phyloP scores from a whole-genome alignment of 2,329 filamentous ascomycete species.

The Sordariomycetes sp. region DNA sequence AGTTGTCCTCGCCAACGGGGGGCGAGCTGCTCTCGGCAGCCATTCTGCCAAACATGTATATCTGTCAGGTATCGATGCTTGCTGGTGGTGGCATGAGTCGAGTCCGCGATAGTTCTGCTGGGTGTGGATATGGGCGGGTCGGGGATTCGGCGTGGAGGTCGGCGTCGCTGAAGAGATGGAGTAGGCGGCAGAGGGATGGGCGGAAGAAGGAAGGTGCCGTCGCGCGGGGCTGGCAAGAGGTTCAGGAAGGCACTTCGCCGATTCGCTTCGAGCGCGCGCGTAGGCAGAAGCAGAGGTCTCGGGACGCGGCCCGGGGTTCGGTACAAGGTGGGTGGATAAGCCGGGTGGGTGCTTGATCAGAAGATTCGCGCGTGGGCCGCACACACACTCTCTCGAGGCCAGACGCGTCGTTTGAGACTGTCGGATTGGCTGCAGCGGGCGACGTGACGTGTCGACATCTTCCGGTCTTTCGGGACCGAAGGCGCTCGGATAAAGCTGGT shows the following conservation, averaged over 20 bases:
- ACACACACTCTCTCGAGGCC: too few species aligned
- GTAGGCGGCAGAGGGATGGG: neutral
- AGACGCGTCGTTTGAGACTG: neutral
- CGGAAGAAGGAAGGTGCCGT: too few species aligned
- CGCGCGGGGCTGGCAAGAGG: too few species aligned
- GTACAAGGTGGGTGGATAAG: too few species aligned
- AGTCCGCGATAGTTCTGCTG: neutral
- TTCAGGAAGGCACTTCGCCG: too few species aligned
- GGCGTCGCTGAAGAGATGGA: neutral
- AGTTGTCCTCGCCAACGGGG: slow-evolving; percentile 63
- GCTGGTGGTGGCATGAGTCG: neutral
- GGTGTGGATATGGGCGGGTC: neutral
- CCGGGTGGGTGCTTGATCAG: too few species aligned
- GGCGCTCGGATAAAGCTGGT: neutral
- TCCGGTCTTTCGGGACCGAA: neutral
- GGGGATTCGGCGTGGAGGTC: neutral
- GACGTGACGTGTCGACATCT: neutral
- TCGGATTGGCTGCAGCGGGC: neutral
- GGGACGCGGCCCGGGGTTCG: too few species aligned
- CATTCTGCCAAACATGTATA: neutral
- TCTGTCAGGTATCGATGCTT: slow-evolving; percentile 4
- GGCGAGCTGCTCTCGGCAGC: slow-evolving; percentile 8
- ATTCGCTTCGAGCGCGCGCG: too few species aligned
- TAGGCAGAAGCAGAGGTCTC: too few species aligned
- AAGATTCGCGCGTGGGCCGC: too few species aligned